These are phyloP conservation scores for Dionaea muscipula DNA, from an alignment of 179 eudicot genomes.

Conservation along the genomic window DNA sequence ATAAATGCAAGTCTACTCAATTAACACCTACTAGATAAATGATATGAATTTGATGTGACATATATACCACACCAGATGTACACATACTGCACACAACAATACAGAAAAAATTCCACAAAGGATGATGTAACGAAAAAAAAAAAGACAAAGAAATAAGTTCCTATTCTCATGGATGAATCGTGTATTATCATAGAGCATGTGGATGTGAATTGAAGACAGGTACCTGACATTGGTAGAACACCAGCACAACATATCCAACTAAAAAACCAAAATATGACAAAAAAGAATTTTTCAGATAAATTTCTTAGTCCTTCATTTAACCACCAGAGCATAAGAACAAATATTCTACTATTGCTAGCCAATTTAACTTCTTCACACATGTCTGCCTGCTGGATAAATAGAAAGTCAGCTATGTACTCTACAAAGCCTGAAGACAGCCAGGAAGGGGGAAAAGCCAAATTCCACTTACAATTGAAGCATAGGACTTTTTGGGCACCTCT, in stretches of 20 bases:
- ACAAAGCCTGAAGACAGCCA: not conserved
- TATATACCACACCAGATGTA: not conserved
- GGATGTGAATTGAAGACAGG: too few species aligned
- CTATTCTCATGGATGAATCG: too few species aligned
- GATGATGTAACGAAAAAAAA: not conserved
- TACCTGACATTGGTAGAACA: too few species aligned
- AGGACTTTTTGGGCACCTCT: slow-evolving; percentile 65
- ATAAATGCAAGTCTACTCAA: not conserved
- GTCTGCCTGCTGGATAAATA: not conserved
- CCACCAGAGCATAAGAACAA: not conserved
- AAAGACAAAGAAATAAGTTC: not conserved
- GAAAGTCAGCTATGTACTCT: not conserved
- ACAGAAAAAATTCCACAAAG: not conserved
- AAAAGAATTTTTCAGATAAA: not conserved
- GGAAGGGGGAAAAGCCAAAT: not conserved
- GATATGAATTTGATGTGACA: not conserved
- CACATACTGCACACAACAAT: not conserved
- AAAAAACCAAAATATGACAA: too few species aligned
- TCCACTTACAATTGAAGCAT: slow-evolving; percentile 89
- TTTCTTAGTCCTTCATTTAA: not conserved
- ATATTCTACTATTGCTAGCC: not conserved
- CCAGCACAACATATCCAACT: too few species aligned
- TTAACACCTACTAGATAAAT: not conserved
- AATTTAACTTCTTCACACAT: not conserved
- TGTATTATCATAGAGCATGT: too few species aligned